Base-by-base conservation (phyloP, 306 rosid genomes). In the Vachellia pachyceras region DNA sequence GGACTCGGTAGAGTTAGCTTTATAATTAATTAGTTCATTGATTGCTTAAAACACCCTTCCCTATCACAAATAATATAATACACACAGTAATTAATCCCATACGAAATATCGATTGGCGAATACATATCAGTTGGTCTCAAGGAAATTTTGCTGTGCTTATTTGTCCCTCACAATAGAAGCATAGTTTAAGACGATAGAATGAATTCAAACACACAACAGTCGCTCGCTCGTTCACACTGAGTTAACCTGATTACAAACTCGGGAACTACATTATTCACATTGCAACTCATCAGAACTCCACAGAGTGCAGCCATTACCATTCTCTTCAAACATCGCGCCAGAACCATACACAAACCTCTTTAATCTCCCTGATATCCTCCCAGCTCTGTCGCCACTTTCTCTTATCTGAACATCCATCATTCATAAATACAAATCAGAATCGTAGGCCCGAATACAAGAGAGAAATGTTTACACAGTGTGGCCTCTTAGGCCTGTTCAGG, bases 311-410 rank as follows among this genome's bases (percentile, higher is more conserved):
- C 68, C 41, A 14, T 58, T 58, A 36, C 55, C 69, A n/a, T 40
- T 15, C 47, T 36, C 54, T 39, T 79, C 44, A 74, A 65, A 80
- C 57, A 65, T 78, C 57, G 65, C 58, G 49, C 22, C 46, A 29
- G 75, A 76, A 73, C 69, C 81, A 50, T 79, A 52, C 23, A 60
- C 72, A 74, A 81, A 73, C 58, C 77, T 86, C 33, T 70, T 77
- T 7, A 90, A 57, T 77, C 85, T 85, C 80, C 83, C 90, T 6
- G 88, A 81, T 69, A 90, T 83, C 77, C 89, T 85, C 33, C 84
- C 76, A 41, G 71, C 83, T 41, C 12, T 82, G n/a, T 78, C 2
- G 13, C 39, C 79, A 23, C 72, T 70, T 46, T 83, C 92, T 45
- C 52, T 86, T 40, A 88, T 72, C 94, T 90, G 74, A 78, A 73